Percentiles rank a stretch among this genome's conserved stretches.
Conservation (phyloP, 495 filamentous ascomycete species). For the Penicillium lividum region DNA sequence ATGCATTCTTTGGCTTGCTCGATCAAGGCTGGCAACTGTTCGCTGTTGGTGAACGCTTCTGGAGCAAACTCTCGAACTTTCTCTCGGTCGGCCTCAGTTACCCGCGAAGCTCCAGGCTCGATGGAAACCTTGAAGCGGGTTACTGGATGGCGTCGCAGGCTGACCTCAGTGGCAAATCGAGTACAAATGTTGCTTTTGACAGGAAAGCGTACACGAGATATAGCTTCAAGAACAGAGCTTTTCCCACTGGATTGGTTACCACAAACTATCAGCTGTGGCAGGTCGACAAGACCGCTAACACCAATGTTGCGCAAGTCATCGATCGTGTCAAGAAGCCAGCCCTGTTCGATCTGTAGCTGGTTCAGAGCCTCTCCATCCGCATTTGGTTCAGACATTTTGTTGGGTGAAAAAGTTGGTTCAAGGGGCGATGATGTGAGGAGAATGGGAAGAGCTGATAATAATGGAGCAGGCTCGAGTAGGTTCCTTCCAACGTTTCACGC, state of each 20-base stretch:
- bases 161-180: slow-evolving; percentile 66
- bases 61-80: slow-evolving; percentile 14
- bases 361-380: neutral
- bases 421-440: too few relatives aligned
- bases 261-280: slow-evolving; percentile 74
- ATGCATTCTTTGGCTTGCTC: slow-evolving; percentile 51
- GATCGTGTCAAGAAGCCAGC: slow-evolving; percentile 53
- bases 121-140: slow-evolving; percentile 44
- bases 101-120: slow-evolving; percentile 33
- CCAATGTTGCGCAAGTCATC: slow-evolving; percentile 58
- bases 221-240: slow-evolving; percentile 72
- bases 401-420: too few relatives aligned
- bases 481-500: too few relatives aligned
- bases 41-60: slow-evolving; percentile 18
- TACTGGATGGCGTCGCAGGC: slow-evolving; percentile 36
- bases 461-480: too few relatives aligned
- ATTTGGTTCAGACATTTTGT: too few relatives aligned
- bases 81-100: slow-evolving; percentile 12
- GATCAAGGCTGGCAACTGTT: slow-evolving; percentile 42
- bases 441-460: too few relatives aligned
- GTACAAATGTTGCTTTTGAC: slow-evolving; percentile 66
- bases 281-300: slow-evolving; percentile 55
- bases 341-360: slow-evolving; percentile 1
- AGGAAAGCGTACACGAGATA: slow-evolving; percentile 70
- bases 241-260: slow-evolving; percentile 74